These are phyloP conservation scores for Drechslerella coelobrocha DNA, from an alignment of 2,329 filamentous ascomycete species.

Conservation along the genomic window DNA sequence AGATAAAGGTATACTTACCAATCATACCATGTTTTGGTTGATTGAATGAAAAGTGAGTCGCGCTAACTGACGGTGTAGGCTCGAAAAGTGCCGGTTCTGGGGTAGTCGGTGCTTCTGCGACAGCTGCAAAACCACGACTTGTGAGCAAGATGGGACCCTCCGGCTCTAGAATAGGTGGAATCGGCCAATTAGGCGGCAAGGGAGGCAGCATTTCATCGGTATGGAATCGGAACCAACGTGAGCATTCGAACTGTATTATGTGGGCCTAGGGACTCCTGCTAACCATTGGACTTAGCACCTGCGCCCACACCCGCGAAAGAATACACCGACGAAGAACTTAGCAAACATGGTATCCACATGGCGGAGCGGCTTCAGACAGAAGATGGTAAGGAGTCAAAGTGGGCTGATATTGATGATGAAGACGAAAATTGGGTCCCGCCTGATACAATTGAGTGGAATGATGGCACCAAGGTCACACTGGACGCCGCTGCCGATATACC, in stretches of 20 bases:
- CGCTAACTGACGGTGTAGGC: slow-evolving; percentile 21
- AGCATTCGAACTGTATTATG: slow-evolving; percentile 56
- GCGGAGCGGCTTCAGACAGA: slow-evolving; percentile 79
- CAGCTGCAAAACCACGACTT: slow-evolving; percentile 53
- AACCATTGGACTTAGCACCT: slow-evolving; percentile 59
- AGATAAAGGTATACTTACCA: slow-evolving; percentile 58
- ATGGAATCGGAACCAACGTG: slow-evolving; percentile 89
- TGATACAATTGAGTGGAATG: slow-evolving; percentile 84
- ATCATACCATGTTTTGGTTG: not conserved
- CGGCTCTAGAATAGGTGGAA: slow-evolving; percentile 48
- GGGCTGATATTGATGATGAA: slow-evolving; percentile 89
- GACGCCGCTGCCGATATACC: slow-evolving; percentile 69
- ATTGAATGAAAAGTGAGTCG: slow-evolving; percentile 2
- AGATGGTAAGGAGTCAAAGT: slow-evolving; percentile 77
- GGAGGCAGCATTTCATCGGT: slow-evolving; percentile 58
- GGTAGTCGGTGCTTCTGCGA: slow-evolving; percentile 12
- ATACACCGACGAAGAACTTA: slow-evolving; percentile 83
- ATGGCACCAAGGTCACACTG: slow-evolving; percentile 81
- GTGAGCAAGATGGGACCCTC: slow-evolving; percentile 52
- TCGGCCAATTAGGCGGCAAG: slow-evolving; percentile 48
- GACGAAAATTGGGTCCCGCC: slow-evolving; percentile 82
- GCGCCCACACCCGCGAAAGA: slow-evolving; percentile 75
- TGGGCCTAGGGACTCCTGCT: slow-evolving; percentile 7
- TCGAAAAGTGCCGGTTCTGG: slow-evolving; percentile 32
- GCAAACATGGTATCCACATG: slow-evolving; percentile 85